phyloP scores from a whole-genome alignment of 2,329 filamentous ascomycete species.

The Tolypocladium endophyticum region DNA sequence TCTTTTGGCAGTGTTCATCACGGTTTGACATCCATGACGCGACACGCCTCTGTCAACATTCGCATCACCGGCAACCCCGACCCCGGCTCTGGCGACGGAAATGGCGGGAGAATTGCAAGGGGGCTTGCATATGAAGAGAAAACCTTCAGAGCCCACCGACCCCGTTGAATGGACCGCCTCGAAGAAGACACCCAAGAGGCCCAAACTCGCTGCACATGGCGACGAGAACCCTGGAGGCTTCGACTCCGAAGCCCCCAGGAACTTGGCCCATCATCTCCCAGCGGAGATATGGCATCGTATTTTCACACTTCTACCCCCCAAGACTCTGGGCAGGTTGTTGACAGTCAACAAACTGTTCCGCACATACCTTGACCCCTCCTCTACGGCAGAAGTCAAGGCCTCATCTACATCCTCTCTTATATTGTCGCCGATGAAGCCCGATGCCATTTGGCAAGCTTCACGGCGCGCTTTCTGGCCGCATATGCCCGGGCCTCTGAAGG shows the following conservation, averaged over 20 bases:
- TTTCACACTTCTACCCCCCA: slow-evolving; percentile 56
- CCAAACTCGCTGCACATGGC: background rate
- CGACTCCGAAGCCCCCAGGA: background rate
- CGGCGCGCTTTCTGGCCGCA: slow-evolving; percentile 54
- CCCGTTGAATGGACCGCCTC: background rate
- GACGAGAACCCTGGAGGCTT: background rate
- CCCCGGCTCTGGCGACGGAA: background rate
- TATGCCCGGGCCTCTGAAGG: slow-evolving; percentile 58
- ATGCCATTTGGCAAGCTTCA: slow-evolving; percentile 61
- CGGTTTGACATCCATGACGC: background rate
- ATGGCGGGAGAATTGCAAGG: background rate
- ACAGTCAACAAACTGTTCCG: slow-evolving; percentile 58
- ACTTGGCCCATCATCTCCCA: slow-evolving; percentile 29
- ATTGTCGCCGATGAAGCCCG: slow-evolving; percentile 36
- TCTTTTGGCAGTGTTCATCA: too few relatives aligned
- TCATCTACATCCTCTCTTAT: slow-evolving; percentile 12
- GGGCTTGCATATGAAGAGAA: slow-evolving; percentile 2
- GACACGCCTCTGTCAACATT: background rate
- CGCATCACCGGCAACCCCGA: background rate
- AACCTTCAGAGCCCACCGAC: background rate
- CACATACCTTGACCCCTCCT: slow-evolving; percentile 42
- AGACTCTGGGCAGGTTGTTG: slow-evolving; percentile 53
- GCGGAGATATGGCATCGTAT: slow-evolving; percentile 60
- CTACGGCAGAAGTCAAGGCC: slow-evolving; percentile 15
- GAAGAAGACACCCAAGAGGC: slow-evolving; percentile 8